Conservation (phyloP, 139 green algal species). For the Pseudopediastrum boryanum region DNA sequence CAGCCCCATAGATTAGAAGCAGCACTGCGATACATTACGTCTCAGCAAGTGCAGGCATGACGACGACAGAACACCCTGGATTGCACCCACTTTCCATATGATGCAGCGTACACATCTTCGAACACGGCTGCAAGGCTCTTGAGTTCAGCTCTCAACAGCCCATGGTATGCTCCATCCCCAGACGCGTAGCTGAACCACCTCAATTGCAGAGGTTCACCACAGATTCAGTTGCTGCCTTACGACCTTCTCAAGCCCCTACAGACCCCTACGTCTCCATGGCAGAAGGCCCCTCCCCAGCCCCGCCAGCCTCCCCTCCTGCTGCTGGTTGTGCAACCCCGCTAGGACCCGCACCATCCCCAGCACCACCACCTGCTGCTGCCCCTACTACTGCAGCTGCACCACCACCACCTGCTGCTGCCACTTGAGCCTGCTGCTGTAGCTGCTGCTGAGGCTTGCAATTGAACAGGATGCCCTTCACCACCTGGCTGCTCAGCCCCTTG, state of each 20-base stretch:
- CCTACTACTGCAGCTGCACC: neutral
- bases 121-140: no score
- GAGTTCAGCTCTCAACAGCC: no score
- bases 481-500: constrained; percentile 40
- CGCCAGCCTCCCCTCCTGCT: neutral
- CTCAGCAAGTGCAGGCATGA: no score
- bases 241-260: neutral
- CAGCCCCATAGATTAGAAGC: no score
- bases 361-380: neutral
- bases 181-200: no score
- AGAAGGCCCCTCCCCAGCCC: neutral
- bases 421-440: neutral
- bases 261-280: neutral
- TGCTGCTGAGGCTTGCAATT: constrained; percentile 36
- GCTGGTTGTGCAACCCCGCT: neutral
- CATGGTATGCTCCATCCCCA: no score
- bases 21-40: no score
- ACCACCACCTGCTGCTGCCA: neutral
- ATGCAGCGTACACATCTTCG: no score
- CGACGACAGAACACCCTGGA: no score
- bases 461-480: constrained; percentile 53
- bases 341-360: neutral
- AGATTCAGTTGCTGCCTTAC: neutral
- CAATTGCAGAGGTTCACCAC: neutral
- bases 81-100: no score